Evolutionary conservation across 768 basidiomycete genomes (phyloP).

Genomic region (Lanmaoa rubissima): DNA sequence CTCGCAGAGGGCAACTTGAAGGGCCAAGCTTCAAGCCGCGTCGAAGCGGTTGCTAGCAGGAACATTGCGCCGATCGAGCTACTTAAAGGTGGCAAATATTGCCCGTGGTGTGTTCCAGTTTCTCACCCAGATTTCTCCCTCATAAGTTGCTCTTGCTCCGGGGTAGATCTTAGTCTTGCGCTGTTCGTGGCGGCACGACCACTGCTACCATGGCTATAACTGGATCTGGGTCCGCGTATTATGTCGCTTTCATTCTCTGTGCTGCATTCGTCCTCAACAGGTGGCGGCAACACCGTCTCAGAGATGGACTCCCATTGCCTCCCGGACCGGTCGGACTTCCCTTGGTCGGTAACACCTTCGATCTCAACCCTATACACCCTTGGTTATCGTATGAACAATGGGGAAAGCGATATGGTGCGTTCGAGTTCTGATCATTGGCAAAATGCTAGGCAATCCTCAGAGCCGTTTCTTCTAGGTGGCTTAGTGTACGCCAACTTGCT

Average conservation of each 20-base stretch:
- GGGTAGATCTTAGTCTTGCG: background rate
- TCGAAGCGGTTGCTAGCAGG: background rate
- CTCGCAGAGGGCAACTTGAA: background rate
- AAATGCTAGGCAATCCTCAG: background rate
- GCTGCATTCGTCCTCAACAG: background rate
- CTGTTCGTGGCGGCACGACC: background rate
- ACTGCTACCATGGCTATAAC: background rate
- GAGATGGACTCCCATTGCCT: constrained; percentile 35
- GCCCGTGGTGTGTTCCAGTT: background rate
- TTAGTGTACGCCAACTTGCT: constrained; percentile 28
- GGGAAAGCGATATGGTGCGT: constrained; percentile 33
- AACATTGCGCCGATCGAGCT: background rate
- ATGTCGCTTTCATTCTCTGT: constrained; percentile 4
- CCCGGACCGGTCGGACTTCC: constrained; percentile 52
- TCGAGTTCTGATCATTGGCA: background rate
- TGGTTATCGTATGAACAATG: constrained; percentile 36
- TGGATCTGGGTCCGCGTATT: constrained; percentile 2
- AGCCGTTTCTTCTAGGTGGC: constrained; percentile 11
- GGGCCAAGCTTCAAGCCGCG: background rate
- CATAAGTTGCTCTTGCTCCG: background rate
- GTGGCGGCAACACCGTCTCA: constrained; percentile 17
- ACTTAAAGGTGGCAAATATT: background rate
- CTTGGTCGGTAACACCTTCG: constrained; percentile 24
- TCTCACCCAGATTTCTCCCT: background rate
- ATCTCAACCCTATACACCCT: constrained; percentile 21